Evolutionary conservation across 176 grass and related monocot species (phyloP).

Genomic region (Elymus sibiricus): DNA sequence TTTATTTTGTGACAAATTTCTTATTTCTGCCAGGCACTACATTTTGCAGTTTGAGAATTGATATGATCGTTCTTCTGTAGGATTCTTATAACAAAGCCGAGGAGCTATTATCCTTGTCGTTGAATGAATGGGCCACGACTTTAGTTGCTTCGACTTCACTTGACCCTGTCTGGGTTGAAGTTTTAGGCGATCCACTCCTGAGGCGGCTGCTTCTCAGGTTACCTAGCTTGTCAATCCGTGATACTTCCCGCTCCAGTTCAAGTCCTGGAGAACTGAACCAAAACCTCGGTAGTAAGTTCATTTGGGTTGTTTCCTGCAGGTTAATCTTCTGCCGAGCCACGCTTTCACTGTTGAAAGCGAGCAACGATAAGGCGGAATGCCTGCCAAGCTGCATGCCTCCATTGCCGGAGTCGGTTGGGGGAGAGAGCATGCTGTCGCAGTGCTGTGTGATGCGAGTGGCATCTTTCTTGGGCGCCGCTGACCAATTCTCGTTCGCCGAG

Average conservation of each 20-base stretch:
- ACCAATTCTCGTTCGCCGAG: slow-evolving; percentile 57
- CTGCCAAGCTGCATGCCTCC: slow-evolving; percentile 60
- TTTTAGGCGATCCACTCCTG: slow-evolving; percentile 79
- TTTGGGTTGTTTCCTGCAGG: slow-evolving; percentile 50
- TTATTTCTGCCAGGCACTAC: slow-evolving; percentile 5
- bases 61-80: slow-evolving; percentile 37
- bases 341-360: slow-evolving; percentile 48
- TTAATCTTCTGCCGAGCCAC: slow-evolving; percentile 85
- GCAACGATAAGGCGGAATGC: slow-evolving; percentile 42
- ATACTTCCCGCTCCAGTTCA: not conserved
- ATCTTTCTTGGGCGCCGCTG: slow-evolving; percentile 32
- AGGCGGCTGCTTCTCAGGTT: slow-evolving; percentile 87
- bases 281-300: not conserved
- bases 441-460: slow-evolving; percentile 63
- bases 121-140: slow-evolving; percentile 64
- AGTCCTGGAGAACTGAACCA: not conserved
- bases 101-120: slow-evolving; percentile 57
- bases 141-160: slow-evolving; percentile 63
- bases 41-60: slow-evolving; percentile 18
- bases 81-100: slow-evolving; percentile 74
- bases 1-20: slow-evolving; percentile 1
- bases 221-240: not conserved
- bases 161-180: slow-evolving; percentile 86
- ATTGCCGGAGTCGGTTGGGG: slow-evolving; percentile 55
- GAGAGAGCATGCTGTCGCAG: slow-evolving; percentile 59